Percentiles rank a stretch among this genome's conserved stretches.
These are phyloP conservation scores for Solanum corneliomulleri DNA, from an alignment of 257 asterid genomes.

Conservation along the genomic window DNA sequence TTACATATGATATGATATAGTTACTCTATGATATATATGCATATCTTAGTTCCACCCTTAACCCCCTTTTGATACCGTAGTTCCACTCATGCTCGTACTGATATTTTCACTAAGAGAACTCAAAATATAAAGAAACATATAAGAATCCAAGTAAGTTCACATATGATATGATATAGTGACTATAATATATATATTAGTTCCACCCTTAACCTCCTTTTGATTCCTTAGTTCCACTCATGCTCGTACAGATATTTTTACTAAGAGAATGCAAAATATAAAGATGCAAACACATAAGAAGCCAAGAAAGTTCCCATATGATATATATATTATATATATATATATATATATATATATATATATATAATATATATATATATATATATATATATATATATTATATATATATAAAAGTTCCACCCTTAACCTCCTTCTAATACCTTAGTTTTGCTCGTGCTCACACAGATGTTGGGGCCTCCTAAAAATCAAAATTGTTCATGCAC, in stretches of 20 bases:
- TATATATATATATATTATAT: background rate
- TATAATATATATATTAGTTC: background rate
- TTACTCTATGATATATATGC: background rate
- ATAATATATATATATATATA: too few species aligned
- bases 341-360: too few species aligned
- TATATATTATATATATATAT: background rate
- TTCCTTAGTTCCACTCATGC: background rate
- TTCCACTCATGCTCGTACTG: background rate
- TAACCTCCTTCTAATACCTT: too few species aligned
- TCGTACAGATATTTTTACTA: background rate
- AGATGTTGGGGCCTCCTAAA: background rate
- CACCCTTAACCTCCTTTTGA: too few species aligned
- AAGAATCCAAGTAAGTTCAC: background rate
- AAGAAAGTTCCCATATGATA: background rate
- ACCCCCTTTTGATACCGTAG: background rate
- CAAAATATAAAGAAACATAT: too few species aligned
- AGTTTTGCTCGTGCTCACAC: background rate
- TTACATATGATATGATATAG: too few species aligned
- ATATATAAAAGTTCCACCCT: too few species aligned
- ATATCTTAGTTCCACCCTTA: background rate
- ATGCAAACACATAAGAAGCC: background rate
- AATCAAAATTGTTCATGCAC: too few species aligned
- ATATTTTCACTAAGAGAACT: background rate
- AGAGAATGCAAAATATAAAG: background rate
- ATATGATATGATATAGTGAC: background rate